Conservation (phyloP, 2,329 filamentous ascomycete species). For the Dichotomopilus funicola region DNA sequence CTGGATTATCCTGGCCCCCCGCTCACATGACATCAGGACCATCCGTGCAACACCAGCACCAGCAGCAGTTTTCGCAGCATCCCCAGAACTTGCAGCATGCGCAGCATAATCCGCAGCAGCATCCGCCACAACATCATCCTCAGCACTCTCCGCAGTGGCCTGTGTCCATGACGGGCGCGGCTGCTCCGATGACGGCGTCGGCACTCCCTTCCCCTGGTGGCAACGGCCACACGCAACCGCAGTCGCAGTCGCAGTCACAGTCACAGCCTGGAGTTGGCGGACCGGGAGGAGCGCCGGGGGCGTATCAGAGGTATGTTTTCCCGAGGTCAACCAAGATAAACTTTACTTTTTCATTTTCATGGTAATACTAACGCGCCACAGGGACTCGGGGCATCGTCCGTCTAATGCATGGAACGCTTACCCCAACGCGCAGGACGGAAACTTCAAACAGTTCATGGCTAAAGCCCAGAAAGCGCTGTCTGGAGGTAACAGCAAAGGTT, state of each 20-base stretch:
- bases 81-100: too few species aligned
- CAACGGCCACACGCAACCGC: background rate
- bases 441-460: slow-evolving; percentile 41
- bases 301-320: slow-evolving; percentile 51
- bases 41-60: slow-evolving; percentile 29
- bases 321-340: slow-evolving; percentile 55
- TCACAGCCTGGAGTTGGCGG: background rate
- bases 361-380: slow-evolving; percentile 26
- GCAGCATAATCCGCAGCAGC: too few species aligned
- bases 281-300: slow-evolving; percentile 26
- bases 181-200: slow-evolving; percentile 24
- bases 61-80: too few species aligned
- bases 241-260: too few species aligned
- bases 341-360: slow-evolving; percentile 26
- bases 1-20: slow-evolving; percentile 27
- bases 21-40: slow-evolving; percentile 32
- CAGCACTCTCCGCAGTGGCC: slow-evolving; percentile 19
- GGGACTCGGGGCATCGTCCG: slow-evolving; percentile 50
- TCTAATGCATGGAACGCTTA: slow-evolving; percentile 53
- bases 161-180: slow-evolving; percentile 20
- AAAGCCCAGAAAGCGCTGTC: slow-evolving; percentile 35
- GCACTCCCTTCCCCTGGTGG: slow-evolving; percentile 17
- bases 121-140: too few species aligned
- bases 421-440: slow-evolving; percentile 55
- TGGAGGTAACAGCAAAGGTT: slow-evolving; percentile 12